A percentile compares a stretch with the other conserved stretches of the same genome.
These are phyloP conservation scores for Quercus bicolor DNA, from an alignment of 306 rosid species.

Conservation along the genomic window DNA sequence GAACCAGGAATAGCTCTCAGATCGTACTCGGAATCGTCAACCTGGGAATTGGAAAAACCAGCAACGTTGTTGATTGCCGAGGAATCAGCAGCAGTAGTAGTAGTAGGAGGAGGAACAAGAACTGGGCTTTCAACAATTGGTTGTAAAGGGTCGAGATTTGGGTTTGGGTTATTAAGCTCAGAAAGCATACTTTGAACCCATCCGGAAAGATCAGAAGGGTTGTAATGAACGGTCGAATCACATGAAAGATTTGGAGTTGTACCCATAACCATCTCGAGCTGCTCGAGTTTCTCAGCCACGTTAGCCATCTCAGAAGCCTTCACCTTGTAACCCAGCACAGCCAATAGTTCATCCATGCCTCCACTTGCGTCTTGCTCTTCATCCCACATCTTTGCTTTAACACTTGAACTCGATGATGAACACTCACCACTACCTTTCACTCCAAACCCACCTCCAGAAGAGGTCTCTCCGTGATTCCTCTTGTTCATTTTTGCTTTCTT, in stretches of 20 bases:
- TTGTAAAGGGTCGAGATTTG: constrained; percentile 4
- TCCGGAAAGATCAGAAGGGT: constrained; percentile 74
- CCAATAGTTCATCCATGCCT: constrained; percentile 60
- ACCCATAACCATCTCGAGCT: constrained; percentile 74
- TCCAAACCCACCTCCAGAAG: constrained; percentile 16
- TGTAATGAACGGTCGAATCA: constrained; percentile 62
- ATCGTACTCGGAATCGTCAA: constrained; percentile 75
- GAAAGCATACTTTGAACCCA: constrained; percentile 82
- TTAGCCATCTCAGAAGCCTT: constrained; percentile 69
- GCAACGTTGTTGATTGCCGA: constrained; percentile 4
- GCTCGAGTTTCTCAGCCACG: constrained; percentile 76
- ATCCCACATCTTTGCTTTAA: constrained; percentile 48
- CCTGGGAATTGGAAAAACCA: constrained; percentile 25
- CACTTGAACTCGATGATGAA: constrained; percentile 27
- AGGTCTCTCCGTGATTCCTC: constrained; percentile 37
- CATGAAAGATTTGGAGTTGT: constrained; percentile 54
- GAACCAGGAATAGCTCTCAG: constrained; percentile 78
- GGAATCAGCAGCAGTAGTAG: neutral
- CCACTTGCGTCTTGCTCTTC: constrained; percentile 36
- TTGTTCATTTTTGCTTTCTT: constrained; percentile 39
- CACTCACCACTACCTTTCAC: constrained; percentile 19
- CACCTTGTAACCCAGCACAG: constrained; percentile 73
- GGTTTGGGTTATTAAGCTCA: constrained; percentile 45
- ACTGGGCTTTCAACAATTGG: neutral
- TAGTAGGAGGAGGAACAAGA: constrained; percentile 19